Base-by-base conservation (phyloP, 768 basidiomycete species). In the Phylloporus sp. region DNA sequence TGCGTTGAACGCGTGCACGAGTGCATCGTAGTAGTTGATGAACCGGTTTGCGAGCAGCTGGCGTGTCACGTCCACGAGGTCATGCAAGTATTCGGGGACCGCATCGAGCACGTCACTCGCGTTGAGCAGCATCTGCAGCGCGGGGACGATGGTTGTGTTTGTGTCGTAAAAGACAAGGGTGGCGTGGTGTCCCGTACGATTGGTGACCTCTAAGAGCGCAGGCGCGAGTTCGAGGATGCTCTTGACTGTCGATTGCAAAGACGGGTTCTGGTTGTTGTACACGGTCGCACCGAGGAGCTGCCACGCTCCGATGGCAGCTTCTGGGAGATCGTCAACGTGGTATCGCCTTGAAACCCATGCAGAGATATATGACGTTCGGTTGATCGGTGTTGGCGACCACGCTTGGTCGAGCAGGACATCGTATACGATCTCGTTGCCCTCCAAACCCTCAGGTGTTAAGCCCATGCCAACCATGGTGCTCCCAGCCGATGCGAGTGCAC, bases 101-200 rank as follows among this genome's bases (percentile, higher is more conserved):
- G 53, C 3, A 7, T 24, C 5, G 18, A 75, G 62, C 0, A 36
- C 32, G n/a, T 53, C 4, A 56, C 63, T 43, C 46, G 64, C 59
- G 29, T 68, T 74, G 5, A 78, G 71, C 2, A 97, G 70, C 3
- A 90, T 91, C 49, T 82, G 79, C 31, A 95, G 72, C 0, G 91
- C 84, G 1, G 91, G 86, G 11, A 91, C 80, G 38, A 95, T 79
- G 6, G 88, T 88, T 2, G 62, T 59, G 59, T 72, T 60, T 1
- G 73, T 73, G 51, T 75, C 65, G 32, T 75, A 75, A 27, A 67
- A 67, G 6, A 74, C 47, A 22, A 60, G 34, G 16, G 73, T 73
- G 0, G 72, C 65, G 20, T 68, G 68, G 42, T 62, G 65, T 12
- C 67, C 69, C 3, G 65, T 65, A 20, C 59, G 62, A 45, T 70